Conservation (phyloP, 495 filamentous ascomycete species). For the Xylaria flabelliformis region DNA sequence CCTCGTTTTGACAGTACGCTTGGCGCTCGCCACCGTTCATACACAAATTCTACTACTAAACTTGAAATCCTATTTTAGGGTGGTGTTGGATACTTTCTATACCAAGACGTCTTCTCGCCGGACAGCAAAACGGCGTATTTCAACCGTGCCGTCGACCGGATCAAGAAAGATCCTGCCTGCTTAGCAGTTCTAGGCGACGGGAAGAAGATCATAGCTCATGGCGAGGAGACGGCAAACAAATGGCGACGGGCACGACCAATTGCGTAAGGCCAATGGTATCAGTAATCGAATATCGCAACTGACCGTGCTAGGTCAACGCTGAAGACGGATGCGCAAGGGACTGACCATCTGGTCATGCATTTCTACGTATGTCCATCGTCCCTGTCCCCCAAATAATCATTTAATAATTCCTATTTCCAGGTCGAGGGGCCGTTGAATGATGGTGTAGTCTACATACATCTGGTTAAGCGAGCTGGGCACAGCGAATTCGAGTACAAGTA, state of each 20-base stretch:
- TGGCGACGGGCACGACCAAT: constrained; percentile 88
- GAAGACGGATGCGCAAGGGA: constrained; percentile 73
- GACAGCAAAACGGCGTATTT: constrained; percentile 87
- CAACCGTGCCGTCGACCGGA: constrained; percentile 81
- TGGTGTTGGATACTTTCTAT: constrained; percentile 78
- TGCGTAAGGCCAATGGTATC: constrained; percentile 60
- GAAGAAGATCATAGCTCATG: constrained; percentile 80
- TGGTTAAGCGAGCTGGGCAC: constrained; percentile 66
- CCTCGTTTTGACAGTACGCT: constrained; percentile 71
- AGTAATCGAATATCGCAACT: constrained; percentile 22
- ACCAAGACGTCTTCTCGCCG: constrained; percentile 83
- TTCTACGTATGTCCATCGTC: constrained; percentile 70
- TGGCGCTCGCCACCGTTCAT: neutral
- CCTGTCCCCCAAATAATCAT: neutral
- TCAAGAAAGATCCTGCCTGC: constrained; percentile 74
- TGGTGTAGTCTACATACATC: constrained; percentile 78
- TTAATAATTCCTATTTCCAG: constrained; percentile 56
- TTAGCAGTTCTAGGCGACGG: constrained; percentile 75
- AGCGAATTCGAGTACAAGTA: constrained; percentile 80
- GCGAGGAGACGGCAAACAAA: constrained; percentile 79
- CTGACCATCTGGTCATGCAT: constrained; percentile 83
- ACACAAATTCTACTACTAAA: constrained; percentile 8
- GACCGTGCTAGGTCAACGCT: constrained; percentile 60
- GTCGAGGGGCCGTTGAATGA: constrained; percentile 81
- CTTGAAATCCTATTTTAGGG: constrained; percentile 56